Evolutionary conservation across 352 stramenopile species (phyloP).

Genomic region (Phytophthora fragariae): DNA sequence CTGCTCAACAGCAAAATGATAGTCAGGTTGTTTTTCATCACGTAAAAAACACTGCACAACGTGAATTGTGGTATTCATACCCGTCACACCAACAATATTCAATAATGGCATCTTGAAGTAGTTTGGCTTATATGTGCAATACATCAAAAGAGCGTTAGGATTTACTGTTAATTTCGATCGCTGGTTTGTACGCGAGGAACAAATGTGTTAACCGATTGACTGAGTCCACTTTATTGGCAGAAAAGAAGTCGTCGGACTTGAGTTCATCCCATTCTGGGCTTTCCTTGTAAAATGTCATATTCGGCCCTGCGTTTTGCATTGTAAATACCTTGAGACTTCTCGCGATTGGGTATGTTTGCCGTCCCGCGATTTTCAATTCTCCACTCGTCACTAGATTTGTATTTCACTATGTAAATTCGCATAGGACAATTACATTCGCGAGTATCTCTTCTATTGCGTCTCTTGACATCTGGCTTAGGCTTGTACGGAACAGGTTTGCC

Average conservation of each 20-base stretch:
- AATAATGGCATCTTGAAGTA: background rate
- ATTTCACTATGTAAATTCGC: background rate
- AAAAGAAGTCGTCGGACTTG: background rate
- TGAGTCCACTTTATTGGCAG: background rate
- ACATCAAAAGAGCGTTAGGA: background rate
- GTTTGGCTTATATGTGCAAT: background rate
- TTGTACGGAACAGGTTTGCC: background rate
- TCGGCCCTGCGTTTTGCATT: background rate
- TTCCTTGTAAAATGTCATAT: background rate
- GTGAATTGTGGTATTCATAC: background rate
- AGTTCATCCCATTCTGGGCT: background rate
- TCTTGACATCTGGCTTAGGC: background rate
- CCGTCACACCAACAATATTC: background rate
- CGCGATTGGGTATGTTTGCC: background rate
- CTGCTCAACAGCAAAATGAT: background rate
- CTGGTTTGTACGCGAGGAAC: background rate
- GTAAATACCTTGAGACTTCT: background rate
- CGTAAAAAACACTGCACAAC: background rate
- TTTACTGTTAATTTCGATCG: background rate
- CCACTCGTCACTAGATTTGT: background rate
- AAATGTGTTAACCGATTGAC: background rate
- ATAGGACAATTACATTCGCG: background rate
- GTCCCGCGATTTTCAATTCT: background rate
- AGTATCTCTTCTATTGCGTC: background rate
- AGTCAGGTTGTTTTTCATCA: background rate